Conservation (phyloP, 2,329 filamentous ascomycete genomes). For the Lecanicillium sp. region DNA sequence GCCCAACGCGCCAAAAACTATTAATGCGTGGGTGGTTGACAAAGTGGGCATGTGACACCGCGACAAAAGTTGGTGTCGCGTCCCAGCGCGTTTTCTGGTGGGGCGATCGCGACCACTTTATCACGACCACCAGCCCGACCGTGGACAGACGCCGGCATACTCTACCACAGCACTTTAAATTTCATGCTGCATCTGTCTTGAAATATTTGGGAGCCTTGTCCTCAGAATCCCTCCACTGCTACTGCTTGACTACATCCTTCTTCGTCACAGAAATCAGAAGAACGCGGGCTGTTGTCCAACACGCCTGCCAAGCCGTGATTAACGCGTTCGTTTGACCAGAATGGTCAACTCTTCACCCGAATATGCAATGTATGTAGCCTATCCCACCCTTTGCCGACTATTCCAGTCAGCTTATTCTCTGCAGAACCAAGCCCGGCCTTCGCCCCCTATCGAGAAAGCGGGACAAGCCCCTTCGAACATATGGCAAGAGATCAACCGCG, state of each 20-base stretch:
- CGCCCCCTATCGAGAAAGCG: conserved; percentile 18
- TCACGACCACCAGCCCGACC: too few relatives aligned
- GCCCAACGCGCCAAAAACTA: too few relatives aligned
- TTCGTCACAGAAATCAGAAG: too few relatives aligned
- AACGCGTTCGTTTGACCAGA: conserved; percentile 1
- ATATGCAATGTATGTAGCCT: conserved; percentile 18
- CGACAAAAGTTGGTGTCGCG: conserved; percentile 12
- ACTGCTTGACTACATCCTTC: too few relatives aligned
- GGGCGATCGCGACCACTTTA: conserved; percentile 6
- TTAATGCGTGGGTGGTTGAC: too few relatives aligned
- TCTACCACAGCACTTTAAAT: not conserved
- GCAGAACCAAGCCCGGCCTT: conserved; percentile 23
- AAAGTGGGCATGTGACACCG: conserved; percentile 12
- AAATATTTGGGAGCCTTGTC: not conserved
- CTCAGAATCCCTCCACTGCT: too few relatives aligned
- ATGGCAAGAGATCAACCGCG: conserved; percentile 25
- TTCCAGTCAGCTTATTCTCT: conserved; percentile 8
- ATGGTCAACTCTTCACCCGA: conserved; percentile 20
- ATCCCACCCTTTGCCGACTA: not conserved
- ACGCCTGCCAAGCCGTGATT: not conserved
- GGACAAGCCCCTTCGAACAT: conserved; percentile 30
- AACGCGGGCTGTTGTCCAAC: too few relatives aligned
- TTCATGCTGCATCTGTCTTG: too few relatives aligned
- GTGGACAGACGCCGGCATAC: too few relatives aligned
- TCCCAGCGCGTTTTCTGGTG: conserved; percentile 13